Evolutionary conservation across 352 stramenopile species (phyloP).

Genomic region (Achlya hypogyna): DNA sequence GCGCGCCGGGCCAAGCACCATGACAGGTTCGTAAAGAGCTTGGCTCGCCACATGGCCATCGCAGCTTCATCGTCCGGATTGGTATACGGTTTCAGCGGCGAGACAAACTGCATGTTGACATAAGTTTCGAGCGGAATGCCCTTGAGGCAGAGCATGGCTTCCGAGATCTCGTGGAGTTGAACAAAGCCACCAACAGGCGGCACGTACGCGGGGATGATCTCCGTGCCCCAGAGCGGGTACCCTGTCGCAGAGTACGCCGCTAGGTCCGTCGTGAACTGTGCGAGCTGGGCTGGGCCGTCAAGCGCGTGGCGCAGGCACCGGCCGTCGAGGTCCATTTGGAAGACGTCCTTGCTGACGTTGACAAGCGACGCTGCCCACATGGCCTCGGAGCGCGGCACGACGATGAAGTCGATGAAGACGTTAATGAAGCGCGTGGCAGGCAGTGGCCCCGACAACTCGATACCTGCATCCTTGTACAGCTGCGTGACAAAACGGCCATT

Average conservation of each 20-base stretch:
- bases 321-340: constrained; percentile 1
- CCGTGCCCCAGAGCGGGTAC: background rate
- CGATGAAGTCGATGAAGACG: background rate
- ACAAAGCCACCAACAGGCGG: background rate
- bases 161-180: background rate
- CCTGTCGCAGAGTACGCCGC: background rate
- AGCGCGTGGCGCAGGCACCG: background rate
- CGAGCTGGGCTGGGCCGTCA: background rate
- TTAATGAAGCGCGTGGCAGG: background rate
- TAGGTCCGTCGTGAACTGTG: background rate
- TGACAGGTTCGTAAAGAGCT: background rate
- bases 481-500: background rate
- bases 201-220: background rate
- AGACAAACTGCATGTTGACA: background rate
- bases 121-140: background rate
- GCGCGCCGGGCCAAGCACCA: background rate
- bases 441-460: background rate
- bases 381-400: background rate
- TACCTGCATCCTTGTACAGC: background rate
- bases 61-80: background rate
- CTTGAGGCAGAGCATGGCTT: background rate
- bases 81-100: background rate
- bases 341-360: background rate
- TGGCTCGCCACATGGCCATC: background rate
- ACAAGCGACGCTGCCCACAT: background rate